Percentiles rank a stretch among this genome's conserved stretches.
Conservation (phyloP, 1,284 basidiomycete species). For the Leccinum subfulvum region DNA sequence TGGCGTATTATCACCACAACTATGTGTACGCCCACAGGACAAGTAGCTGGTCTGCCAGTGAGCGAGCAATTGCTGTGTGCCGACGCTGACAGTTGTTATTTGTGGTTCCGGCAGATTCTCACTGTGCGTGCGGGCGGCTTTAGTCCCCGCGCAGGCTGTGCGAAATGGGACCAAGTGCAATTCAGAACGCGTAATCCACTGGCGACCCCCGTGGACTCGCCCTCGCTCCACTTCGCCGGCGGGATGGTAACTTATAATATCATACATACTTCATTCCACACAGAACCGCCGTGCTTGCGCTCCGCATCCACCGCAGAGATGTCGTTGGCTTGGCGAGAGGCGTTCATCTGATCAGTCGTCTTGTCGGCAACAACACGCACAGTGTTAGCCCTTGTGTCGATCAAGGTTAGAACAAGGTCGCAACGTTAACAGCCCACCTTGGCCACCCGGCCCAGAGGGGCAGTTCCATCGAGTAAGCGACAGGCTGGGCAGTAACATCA, state of each 20-base stretch:
- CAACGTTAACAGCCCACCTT: slow-evolving; percentile 28
- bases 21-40: not conserved
- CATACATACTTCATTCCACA: not conserved
- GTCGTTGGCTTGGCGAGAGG: not conserved
- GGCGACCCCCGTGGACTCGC: slow-evolving; percentile 5
- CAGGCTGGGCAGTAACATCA: slow-evolving; percentile 25
- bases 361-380: slow-evolving; percentile 11
- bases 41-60: not conserved
- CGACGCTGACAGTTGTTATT: slow-evolving; percentile 14
- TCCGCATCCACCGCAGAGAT: not conserved
- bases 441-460: slow-evolving; percentile 16
- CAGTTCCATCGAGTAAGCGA: slow-evolving; percentile 17
- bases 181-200: slow-evolving; percentile 2
- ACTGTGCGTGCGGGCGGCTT: slow-evolving; percentile 26
- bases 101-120: slow-evolving; percentile 24
- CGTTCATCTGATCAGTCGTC: slow-evolving; percentile 9
- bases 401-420: slow-evolving; percentile 30
- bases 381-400: slow-evolving; percentile 9
- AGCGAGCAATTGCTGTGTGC: slow-evolving; percentile 22
- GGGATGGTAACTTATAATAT: not conserved
- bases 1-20: not conserved
- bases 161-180: not conserved
- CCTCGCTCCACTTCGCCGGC: not conserved
- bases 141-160: slow-evolving; percentile 26
- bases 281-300: not conserved